These are phyloP conservation scores for Dentipellis sp. DNA, from an alignment of 768 basidiomycete species.

Conservation along the genomic window DNA sequence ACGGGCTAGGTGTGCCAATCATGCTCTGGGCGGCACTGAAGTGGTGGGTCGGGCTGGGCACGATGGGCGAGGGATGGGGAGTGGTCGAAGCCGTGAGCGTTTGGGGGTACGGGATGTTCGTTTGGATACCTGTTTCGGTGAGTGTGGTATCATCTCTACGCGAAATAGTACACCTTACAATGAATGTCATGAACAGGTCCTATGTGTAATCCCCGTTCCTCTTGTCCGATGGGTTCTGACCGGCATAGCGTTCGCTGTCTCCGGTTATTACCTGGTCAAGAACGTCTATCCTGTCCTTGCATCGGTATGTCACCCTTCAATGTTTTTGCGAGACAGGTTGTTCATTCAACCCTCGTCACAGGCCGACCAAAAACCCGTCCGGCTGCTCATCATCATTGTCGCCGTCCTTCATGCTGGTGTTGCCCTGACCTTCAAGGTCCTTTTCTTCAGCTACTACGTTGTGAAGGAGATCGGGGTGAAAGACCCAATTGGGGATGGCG, in stretches of 20 bases:
- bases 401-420: constrained; percentile 68
- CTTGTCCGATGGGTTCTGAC: constrained; percentile 78
- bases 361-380: constrained; percentile 83
- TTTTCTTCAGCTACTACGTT: constrained; percentile 57
- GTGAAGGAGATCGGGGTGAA: constrained; percentile 29
- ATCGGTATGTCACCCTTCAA: constrained; percentile 40
- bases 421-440: constrained; percentile 78
- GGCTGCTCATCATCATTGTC: constrained; percentile 72
- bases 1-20: constrained; percentile 76
- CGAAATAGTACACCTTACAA: neutral
- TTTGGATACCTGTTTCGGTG: constrained; percentile 85
- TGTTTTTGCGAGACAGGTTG: neutral
- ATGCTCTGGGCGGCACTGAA: constrained; percentile 77
- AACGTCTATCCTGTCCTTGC: constrained; percentile 90
- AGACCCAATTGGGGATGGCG: constrained; percentile 17
- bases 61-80: constrained; percentile 64
- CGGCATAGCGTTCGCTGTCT: constrained; percentile 61
- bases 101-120: constrained; percentile 77
- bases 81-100: constrained; percentile 73
- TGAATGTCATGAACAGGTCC: constrained; percentile 33
- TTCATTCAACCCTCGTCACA: constrained; percentile 18
- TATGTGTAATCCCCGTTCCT: constrained; percentile 81
- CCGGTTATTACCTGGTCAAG: constrained; percentile 77
- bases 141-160: constrained; percentile 18
- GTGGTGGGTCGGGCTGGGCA: constrained; percentile 58